A percentile compares a stretch with the other conserved stretches of the same genome.
Evolutionary conservation across 345 rosid genomes (phyloP).

Genomic region (Salix udensis): DNA sequence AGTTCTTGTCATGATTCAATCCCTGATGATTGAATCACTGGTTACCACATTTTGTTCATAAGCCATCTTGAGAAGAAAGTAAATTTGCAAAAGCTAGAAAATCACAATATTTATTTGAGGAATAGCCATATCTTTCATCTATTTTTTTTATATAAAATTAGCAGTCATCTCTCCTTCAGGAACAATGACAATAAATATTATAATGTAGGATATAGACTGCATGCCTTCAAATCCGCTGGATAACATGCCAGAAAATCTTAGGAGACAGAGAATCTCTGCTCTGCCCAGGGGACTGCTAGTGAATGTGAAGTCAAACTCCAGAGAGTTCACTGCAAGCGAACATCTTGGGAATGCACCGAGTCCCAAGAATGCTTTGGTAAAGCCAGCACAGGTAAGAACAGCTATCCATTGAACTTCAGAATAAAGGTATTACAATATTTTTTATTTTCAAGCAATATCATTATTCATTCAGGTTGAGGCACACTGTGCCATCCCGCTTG

Average conservation of each 20-base stretch:
- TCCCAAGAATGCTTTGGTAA: constrained; percentile 38
- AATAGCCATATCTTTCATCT: not conserved
- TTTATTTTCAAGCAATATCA: not conserved
- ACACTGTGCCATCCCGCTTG: constrained; percentile 29
- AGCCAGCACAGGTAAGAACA: constrained; percentile 39
- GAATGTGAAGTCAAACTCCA: constrained; percentile 44
- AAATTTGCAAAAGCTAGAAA: not conserved
- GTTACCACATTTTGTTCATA: not conserved
- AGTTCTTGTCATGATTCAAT: not conserved
- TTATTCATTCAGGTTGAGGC: constrained; percentile 43
- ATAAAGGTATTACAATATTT: not conserved
- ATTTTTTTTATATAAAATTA: not conserved
- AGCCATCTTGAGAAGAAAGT: not conserved
- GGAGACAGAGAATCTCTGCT: constrained; percentile 46
- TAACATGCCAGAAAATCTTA: constrained; percentile 84
- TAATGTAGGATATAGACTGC: constrained; percentile 85
- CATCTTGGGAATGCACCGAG: constrained; percentile 34
- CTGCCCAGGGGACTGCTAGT: constrained; percentile 46
- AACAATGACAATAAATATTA: constrained; percentile 15
- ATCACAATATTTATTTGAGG: not conserved
- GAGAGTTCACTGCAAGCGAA: constrained; percentile 37
- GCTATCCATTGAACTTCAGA: not conserved
- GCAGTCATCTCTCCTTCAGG: not conserved
- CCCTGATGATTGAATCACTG: not conserved
- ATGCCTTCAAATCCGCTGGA: constrained; percentile 88